Evolutionary conservation across 179 eudicot species (phyloP).

Genomic region (Kewa caespitosa): DNA sequence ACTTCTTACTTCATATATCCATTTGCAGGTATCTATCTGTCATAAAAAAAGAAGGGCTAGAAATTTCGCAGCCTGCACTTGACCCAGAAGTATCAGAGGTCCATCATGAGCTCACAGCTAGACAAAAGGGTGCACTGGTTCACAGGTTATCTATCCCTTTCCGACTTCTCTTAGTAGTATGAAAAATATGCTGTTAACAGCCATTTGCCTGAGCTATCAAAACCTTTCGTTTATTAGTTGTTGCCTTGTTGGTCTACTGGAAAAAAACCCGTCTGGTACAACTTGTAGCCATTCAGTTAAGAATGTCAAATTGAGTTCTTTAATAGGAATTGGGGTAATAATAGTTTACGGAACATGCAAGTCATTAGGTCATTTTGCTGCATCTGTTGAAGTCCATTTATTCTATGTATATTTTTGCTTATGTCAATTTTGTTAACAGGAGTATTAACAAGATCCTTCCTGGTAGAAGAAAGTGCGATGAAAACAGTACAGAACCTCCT

Average conservation of each 20-base stretch:
- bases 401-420: neutral
- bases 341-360: neutral
- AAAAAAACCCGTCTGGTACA: no score
- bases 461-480: slow-evolving; percentile 44
- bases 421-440: slow-evolving; percentile 35
- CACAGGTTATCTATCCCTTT: slow-evolving; percentile 47
- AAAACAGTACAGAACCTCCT: slow-evolving; percentile 59
- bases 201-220: no score
- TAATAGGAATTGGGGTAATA: neutral
- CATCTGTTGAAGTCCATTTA: neutral
- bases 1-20: slow-evolving; percentile 7
- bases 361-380: neutral
- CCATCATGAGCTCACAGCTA: slow-evolving; percentile 61
- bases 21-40: slow-evolving; percentile 54
- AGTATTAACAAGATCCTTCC: slow-evolving; percentile 39
- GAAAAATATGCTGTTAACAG: neutral
- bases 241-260: no score
- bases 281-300: no score
- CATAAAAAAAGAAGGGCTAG: slow-evolving; percentile 55
- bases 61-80: slow-evolving; percentile 75
- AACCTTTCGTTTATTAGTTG: no score
- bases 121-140: slow-evolving; percentile 40
- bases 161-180: neutral
- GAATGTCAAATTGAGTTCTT: neutral
- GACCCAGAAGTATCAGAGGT: slow-evolving; percentile 58